Conservation (phyloP, 2,329 filamentous ascomycete genomes). For the Bipolaris victoriae region DNA sequence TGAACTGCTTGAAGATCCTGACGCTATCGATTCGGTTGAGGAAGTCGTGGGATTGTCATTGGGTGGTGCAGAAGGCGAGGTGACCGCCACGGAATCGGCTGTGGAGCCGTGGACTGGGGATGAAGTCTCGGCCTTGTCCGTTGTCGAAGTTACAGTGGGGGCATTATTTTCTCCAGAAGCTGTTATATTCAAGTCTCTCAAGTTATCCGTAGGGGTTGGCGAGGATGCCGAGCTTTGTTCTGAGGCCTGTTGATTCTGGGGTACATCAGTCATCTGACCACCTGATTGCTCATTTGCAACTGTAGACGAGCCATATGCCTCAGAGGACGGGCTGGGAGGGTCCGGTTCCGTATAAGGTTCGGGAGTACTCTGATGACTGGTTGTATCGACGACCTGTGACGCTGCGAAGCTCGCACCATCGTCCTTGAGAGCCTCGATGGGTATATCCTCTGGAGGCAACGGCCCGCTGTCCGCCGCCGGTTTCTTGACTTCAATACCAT, state of each 20-base stretch:
- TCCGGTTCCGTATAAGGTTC: background rate
- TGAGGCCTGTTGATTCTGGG: background rate
- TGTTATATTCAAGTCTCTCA: background rate
- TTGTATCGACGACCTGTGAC: background rate
- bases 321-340: background rate
- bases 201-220: background rate
- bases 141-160: constrained; percentile 1
- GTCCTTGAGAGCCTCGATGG: constrained; percentile 24
- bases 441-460: constrained; percentile 26
- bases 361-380: background rate
- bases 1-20: constrained; percentile 14
- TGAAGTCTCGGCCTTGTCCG: background rate
- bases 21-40: constrained; percentile 18
- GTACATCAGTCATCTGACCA: constrained; percentile 1
- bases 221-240: background rate
- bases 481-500: constrained; percentile 45
- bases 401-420: constrained; percentile 4
- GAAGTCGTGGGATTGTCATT: constrained; percentile 16
- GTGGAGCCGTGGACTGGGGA: constrained; percentile 11
- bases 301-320: background rate
- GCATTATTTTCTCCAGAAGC: background rate
- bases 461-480: constrained; percentile 41
- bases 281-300: background rate
- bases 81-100: background rate
- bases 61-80: constrained; percentile 14